These are phyloP conservation scores for Mrakia frigida DNA, from an alignment of 768 basidiomycete species.

Conservation along the genomic window DNA sequence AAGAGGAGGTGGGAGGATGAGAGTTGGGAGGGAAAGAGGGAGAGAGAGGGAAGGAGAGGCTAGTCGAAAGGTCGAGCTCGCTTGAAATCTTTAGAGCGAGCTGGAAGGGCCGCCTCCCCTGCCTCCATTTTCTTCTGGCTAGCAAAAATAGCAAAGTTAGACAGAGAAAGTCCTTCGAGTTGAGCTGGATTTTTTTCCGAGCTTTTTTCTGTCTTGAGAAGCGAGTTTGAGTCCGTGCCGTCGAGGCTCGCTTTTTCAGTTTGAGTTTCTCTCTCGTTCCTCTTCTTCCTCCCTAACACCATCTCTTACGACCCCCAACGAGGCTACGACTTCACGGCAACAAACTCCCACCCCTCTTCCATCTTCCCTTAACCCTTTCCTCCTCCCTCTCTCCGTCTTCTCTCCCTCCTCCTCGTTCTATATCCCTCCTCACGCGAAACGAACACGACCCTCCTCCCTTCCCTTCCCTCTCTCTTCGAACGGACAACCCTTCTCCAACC, in stretches of 20 bases:
- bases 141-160: too few relatives aligned
- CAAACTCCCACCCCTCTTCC: background rate
- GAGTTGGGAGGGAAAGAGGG: constrained; percentile 42
- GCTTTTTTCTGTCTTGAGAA: too few relatives aligned
- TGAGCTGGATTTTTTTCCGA: too few relatives aligned
- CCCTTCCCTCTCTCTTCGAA: constrained; percentile 27
- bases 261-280: constrained; percentile 32
- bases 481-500: background rate
- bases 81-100: background rate
- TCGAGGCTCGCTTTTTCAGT: background rate
- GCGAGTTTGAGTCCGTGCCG: too few relatives aligned
- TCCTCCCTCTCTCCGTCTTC: constrained; percentile 18
- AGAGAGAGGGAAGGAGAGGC: constrained; percentile 55
- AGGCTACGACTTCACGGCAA: constrained; percentile 39
- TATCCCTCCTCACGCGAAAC: too few relatives aligned
- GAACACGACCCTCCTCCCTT: constrained; percentile 5
- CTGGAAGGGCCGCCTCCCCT: background rate
- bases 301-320: constrained; percentile 66
- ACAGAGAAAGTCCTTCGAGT: too few relatives aligned
- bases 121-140: background rate
- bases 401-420: constrained; percentile 6
- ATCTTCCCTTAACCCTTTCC: background rate
- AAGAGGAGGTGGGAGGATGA: background rate
- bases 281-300: constrained; percentile 63
- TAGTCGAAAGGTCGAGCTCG: constrained; percentile 33